These are phyloP conservation scores for Lactifluus echinatus DNA, from an alignment of 768 basidiomycete species.

Conservation along the genomic window DNA sequence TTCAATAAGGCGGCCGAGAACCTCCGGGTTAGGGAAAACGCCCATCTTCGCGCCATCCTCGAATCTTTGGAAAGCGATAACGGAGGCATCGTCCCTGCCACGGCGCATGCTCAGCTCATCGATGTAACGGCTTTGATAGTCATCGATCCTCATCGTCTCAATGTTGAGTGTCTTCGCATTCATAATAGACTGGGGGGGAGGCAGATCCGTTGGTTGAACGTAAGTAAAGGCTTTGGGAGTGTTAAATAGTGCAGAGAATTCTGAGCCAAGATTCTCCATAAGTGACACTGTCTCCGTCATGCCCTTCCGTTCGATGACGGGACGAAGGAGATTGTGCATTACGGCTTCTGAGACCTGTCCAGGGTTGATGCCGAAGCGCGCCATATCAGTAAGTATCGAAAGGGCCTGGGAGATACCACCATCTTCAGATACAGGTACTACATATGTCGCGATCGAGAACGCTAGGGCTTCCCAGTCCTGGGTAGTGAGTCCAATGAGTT, in stretches of 20 bases:
- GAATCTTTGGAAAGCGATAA: slow-evolving; percentile 43
- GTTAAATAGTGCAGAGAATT: slow-evolving; percentile 32
- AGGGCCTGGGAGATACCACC: slow-evolving; percentile 17
- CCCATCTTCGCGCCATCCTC: slow-evolving; percentile 35
- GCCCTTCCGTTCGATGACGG: slow-evolving; percentile 11
- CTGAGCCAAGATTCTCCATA: slow-evolving; percentile 22
- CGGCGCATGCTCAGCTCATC: slow-evolving; percentile 23
- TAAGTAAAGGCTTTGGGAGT: not conserved
- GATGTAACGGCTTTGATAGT: slow-evolving; percentile 25
- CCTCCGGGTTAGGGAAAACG: slow-evolving; percentile 41
- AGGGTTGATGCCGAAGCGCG: slow-evolving; percentile 5
- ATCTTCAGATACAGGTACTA: slow-evolving; percentile 6
- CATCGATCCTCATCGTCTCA: slow-evolving; percentile 22
- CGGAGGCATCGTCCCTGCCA: slow-evolving; percentile 24
- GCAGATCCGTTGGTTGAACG: slow-evolving; percentile 8
- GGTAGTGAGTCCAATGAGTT: slow-evolving; percentile 27
- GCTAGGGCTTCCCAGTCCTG: slow-evolving; percentile 43
- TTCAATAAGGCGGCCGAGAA: slow-evolving; percentile 57
- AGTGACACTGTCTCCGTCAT: not conserved
- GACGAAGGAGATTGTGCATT: slow-evolving; percentile 6
- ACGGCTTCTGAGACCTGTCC: slow-evolving; percentile 3
- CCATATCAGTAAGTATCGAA: slow-evolving; percentile 18
- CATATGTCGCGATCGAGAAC: slow-evolving; percentile 27
- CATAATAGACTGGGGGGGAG: slow-evolving; percentile 1
- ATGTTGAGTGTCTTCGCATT: not conserved